Evolutionary conservation across 2,329 filamentous ascomycete species (phyloP), one percentile per base, ranked within the genome.

Genomic region (Fusarium sp.): DNA sequence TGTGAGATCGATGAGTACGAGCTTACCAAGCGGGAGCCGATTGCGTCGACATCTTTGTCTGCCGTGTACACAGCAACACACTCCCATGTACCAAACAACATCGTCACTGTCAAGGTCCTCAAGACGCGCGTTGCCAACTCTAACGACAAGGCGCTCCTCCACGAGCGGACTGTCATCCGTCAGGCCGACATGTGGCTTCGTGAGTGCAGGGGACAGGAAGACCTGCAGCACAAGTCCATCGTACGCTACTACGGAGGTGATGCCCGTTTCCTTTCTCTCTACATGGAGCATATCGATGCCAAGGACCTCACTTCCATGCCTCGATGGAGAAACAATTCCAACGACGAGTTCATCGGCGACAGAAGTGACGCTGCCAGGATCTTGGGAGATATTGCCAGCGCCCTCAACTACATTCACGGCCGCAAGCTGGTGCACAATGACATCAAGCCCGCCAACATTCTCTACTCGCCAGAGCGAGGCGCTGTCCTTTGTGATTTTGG

Each of bases 401-500:
- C 86, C 4, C 78, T 89, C 42, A 79, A 84, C 74, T 89, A 89
- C 74, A 81, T 89, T 33, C 87, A 89, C 75, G 79, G 79, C 48
- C 82, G 83, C 57, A 80, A 81, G 55, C 78, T 86, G 23, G 84
- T 88, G 15, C 87, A 89, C 77, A 89, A 89, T 76, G 87, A 89
- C 75, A 87, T 89, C 77, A 89, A 89, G 75, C 87, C 87, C 3
- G 85, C 83, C 68, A 89, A 89, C 65, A 88, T 89, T 56, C 78
- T 89, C 31, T 89, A 88, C 77, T 88, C 86, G 16, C 81, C 81
- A 28, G 85, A 88, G 38, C 82, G 86, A 13, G 87, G 87, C 8
- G 87, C 86, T 33, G 85, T 89, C 4, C 82, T 89, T 29, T 89
- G 87, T 75, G 87, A 89, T 75, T 87, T 89, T 76, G 87, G 87